Evolutionary conservation across 1,284 basidiomycete species (phyloP), one percentile per base, ranked within the genome.

Genomic region (Leccinum griseonigrum): DNA sequence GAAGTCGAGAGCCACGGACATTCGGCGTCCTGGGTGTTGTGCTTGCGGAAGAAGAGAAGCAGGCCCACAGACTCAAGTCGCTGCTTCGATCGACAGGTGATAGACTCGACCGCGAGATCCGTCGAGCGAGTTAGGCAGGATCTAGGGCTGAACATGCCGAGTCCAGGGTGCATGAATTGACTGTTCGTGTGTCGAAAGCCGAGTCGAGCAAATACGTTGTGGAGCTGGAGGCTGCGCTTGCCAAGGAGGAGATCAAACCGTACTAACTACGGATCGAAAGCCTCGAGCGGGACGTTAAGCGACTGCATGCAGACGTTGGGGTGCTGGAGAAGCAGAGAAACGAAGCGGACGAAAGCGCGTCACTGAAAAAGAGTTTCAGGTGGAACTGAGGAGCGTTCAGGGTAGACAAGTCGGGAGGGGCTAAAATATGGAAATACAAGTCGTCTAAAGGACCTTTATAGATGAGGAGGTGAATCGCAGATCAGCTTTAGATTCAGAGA

Each of bases 1-100:
- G 71, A 4, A 64, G 68, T 54, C 68, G 64, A 40, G 71, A 64
- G 32, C 66, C 69, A 40, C 64, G 67, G 43, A 53, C 67, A 0
- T 60, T 67, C 3, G 59, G 72, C 22, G 22, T 22, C 22, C 22
- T 22, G 22, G 22, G 22, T 1, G 54, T 82, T 36, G 78, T 83
- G 46, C 78, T 88, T 32, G 81, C 81, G n/a, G 86, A 88, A 63
- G 85, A 87, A 70, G 85, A 88, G 70, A 81, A 81, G 57, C 83
- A 87, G 67, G 78, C 79, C 32, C 78, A 80, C 62, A 81, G 82
- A 61, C 78, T 88, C 63, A 87, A 85, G 69, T 77, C 79, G 38
- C 69, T 85, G 36, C 77, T 89, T 29, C 79, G 80, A 59, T 76
- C 74, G 55, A 81, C 85, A 4, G 80, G 79, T 38, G 84, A 86